These are phyloP conservation scores for Udeniomyces megalosporus DNA, from an alignment of 768 basidiomycete genomes.

Conservation along the genomic window DNA sequence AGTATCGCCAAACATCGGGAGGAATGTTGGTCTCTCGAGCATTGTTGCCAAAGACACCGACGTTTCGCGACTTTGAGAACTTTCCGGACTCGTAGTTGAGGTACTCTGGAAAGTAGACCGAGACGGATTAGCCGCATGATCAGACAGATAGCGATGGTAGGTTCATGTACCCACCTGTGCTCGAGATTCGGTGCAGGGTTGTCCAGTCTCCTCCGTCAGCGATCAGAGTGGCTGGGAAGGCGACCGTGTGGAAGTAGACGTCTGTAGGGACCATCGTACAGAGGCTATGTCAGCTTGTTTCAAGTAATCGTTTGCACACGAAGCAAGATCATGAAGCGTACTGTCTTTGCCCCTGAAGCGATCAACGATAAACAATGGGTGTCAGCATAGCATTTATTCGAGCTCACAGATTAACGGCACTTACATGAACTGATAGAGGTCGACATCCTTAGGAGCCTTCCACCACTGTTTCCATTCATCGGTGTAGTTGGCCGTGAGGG, in stretches of 20 bases:
- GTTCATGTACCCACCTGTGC: constrained; percentile 52
- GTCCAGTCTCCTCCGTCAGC: constrained; percentile 89
- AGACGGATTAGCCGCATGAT: not conserved
- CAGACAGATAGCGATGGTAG: not conserved
- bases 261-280: constrained; percentile 17
- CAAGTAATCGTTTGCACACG: not conserved
- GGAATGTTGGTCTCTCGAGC: constrained; percentile 89
- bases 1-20: constrained; percentile 91
- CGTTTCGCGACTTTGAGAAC: constrained; percentile 92
- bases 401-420: not conserved
- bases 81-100: constrained; percentile 97
- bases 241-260: constrained; percentile 94
- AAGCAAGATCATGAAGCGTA: constrained; percentile 15
- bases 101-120: constrained; percentile 46
- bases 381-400: too few relatives aligned
- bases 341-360: constrained; percentile 64
- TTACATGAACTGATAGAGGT: constrained; percentile 88
- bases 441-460: constrained; percentile 76
- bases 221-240: constrained; percentile 76
- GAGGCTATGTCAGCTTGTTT: not conserved
- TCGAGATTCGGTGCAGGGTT: constrained; percentile 78
- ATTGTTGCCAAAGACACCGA: constrained; percentile 90
- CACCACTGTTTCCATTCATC: constrained; percentile 95
- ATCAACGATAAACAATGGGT: not conserved
- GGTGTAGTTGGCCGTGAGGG: constrained; percentile 91